Conservation (phyloP, 805 yeast species). For the Spathaspora gorwiae region DNA sequence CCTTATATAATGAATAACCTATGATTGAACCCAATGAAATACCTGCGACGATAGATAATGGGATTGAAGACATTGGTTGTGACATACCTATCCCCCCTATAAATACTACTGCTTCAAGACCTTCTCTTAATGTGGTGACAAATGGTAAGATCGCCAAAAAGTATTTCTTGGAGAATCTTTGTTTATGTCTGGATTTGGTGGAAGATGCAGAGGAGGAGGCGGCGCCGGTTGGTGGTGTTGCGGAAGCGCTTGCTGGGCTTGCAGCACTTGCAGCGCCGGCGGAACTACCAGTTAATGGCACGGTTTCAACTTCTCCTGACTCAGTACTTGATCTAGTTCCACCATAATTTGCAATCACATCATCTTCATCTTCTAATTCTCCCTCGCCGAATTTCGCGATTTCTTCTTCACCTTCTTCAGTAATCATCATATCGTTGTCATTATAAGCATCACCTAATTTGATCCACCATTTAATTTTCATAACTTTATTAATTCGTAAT, state of each 20-base stretch:
- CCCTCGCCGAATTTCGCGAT: constrained; percentile 13
- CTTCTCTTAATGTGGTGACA: constrained; percentile 83
- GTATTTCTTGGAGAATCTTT: constrained; percentile 48
- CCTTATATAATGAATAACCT: constrained; percentile 65
- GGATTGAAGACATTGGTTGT: constrained; percentile 55
- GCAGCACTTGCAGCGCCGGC: background rate
- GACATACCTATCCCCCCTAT: constrained; percentile 79
- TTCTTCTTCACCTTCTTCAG: constrained; percentile 10
- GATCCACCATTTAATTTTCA: constrained; percentile 74
- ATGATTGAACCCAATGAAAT: constrained; percentile 53
- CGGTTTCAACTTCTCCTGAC: constrained; percentile 1
- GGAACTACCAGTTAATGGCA: constrained; percentile 4
- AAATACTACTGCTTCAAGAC: constrained; percentile 87
- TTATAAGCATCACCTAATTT: constrained; percentile 40
- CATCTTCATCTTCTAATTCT: constrained; percentile 5
- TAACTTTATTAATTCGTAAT: constrained; percentile 66
- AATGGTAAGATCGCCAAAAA: constrained; percentile 76
- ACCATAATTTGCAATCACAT: constrained; percentile 3
- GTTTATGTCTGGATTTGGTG: constrained; percentile 1
- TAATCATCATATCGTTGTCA: constrained; percentile 3
- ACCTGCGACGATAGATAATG: constrained; percentile 58
- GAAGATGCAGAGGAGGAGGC: background rate
- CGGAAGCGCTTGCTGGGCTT: background rate
- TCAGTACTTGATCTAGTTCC: constrained; percentile 5
- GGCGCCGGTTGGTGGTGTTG: background rate